Percentiles rank a stretch among this genome's conserved stretches.
Conservation (phyloP, 2,329 filamentous ascomycete species). For the Pseudocercospora fijiensis region DNA sequence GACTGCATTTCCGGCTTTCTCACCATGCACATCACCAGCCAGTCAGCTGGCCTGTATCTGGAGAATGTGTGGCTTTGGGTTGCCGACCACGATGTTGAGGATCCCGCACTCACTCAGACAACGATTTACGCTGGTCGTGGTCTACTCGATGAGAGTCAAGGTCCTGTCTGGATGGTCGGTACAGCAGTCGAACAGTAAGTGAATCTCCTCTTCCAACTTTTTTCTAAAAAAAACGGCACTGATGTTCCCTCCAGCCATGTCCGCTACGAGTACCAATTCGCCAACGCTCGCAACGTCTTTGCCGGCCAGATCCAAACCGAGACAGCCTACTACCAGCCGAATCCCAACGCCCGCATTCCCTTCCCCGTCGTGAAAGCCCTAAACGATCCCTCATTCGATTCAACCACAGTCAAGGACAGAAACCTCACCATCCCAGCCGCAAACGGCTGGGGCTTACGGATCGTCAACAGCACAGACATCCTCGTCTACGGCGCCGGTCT, state of each 20-base stretch:
- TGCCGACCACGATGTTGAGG: constrained; percentile 86
- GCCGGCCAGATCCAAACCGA: constrained; percentile 83
- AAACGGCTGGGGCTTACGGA: constrained; percentile 65
- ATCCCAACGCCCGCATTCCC: constrained; percentile 69
- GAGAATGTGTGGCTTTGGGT: constrained; percentile 95
- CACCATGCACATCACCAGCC: constrained; percentile 48
- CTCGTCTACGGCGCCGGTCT: constrained; percentile 63
- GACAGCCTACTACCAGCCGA: constrained; percentile 81
- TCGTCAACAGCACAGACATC: constrained; percentile 57
- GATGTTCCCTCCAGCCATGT: constrained; percentile 40
- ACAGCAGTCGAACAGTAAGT: constrained; percentile 60
- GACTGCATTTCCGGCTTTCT: constrained; percentile 37
- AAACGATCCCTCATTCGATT: constrained; percentile 67
- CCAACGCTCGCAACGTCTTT: constrained; percentile 73
- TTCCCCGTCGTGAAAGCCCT: constrained; percentile 60
- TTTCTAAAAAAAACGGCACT: neutral
- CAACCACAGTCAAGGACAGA: constrained; percentile 41
- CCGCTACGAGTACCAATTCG: constrained; percentile 78
- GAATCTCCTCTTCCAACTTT: neutral
- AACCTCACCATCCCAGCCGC: constrained; percentile 39
- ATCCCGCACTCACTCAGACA: constrained; percentile 67
- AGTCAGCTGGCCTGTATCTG: constrained; percentile 66
- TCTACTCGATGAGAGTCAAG: constrained; percentile 75
- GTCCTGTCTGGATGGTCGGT: constrained; percentile 58
- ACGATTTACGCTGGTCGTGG: constrained; percentile 90